Percentiles rank a stretch among this genome's conserved stretches.
These are phyloP conservation scores for Saccharomycopsis sp. DNA, from an alignment of 805 yeast species.

Conservation along the genomic window DNA sequence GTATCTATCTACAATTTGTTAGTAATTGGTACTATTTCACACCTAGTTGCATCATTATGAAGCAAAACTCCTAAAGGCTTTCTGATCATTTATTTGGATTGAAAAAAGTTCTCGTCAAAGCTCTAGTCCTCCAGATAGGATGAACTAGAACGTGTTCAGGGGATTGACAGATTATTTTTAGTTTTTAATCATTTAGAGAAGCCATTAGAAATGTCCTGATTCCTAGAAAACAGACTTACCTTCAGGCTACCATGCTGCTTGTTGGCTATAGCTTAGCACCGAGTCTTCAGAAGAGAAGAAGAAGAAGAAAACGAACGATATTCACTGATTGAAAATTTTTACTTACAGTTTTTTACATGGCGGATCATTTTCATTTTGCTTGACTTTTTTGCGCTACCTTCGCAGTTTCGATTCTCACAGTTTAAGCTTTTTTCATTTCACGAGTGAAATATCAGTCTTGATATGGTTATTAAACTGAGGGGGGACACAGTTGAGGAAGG, in stretches of 20 bases:
- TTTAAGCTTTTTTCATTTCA: background rate
- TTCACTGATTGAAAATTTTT: background rate
- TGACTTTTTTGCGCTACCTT: background rate
- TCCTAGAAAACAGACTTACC: background rate
- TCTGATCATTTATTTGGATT: background rate
- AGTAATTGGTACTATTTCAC: no score
- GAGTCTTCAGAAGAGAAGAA: no score
- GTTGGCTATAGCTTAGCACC: no score
- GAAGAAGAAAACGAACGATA: background rate
- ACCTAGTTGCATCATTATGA: no score
- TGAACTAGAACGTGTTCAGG: background rate
- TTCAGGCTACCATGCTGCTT: background rate
- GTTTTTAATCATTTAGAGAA: background rate
- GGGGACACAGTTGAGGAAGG: background rate
- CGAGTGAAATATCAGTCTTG: background rate
- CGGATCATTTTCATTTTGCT: background rate
- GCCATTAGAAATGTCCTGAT: background rate
- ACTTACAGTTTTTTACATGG: background rate
- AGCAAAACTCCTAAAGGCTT: no score
- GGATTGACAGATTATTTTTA: conserved; percentile 3
- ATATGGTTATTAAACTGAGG: background rate
- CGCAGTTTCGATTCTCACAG: background rate
- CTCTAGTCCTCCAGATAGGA: background rate
- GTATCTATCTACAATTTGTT: no score
- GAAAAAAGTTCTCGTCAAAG: conserved; percentile 3